Base-by-base conservation (phyloP, 805 yeast genomes). In the Kluyveromyces lactis region DNA sequence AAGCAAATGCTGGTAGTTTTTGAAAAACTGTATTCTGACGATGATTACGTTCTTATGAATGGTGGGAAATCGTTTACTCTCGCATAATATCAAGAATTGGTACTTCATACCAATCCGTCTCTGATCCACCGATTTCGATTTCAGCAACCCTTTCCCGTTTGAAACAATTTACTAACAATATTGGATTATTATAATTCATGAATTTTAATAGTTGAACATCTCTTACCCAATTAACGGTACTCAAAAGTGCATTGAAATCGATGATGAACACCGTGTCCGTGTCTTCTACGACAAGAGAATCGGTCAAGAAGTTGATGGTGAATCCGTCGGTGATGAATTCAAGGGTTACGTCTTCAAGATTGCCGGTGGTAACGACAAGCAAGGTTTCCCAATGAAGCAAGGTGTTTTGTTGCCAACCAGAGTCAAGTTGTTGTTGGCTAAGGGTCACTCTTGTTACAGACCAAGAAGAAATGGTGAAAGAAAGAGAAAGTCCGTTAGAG, bases 371-470 rank as follows among this genome's bases (percentile, higher is more conserved):
- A 92, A 92, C 84, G 98, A 92, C 79, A 92, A 92, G 78, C 98
- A 92, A 79, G 98, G 98, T 78, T 92, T 92, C 96, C 97, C 98
- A 76, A 92, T 94, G 98, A 92, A 89, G 76, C 98, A 94, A 77
- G 98, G 98, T 83, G 98, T 92, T 56, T 77, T 92, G 81, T 92
- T 86, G 79, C 97, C 98, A 75, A 87, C 94, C 81, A 94, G 98
- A 82, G 97, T 92, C 63, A 87, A 85, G 71, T 81, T 92, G 64
- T 80, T 92, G 68, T 78, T 92, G 68, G 71, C 95, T 60, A 81
- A 86, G 75, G 95, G 90, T 66, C 82, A 76, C 77, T 86, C 97
- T 62, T 90, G 97, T 80, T 92, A 92, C 95, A 90, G 98, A 81
- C 94, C 95, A 72, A 92, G 98, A 81, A 86, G 97, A 77, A 67